Evolutionary conservation across 495 filamentous ascomycete genomes (phyloP).

Genomic region (Echria macrotheca): DNA sequence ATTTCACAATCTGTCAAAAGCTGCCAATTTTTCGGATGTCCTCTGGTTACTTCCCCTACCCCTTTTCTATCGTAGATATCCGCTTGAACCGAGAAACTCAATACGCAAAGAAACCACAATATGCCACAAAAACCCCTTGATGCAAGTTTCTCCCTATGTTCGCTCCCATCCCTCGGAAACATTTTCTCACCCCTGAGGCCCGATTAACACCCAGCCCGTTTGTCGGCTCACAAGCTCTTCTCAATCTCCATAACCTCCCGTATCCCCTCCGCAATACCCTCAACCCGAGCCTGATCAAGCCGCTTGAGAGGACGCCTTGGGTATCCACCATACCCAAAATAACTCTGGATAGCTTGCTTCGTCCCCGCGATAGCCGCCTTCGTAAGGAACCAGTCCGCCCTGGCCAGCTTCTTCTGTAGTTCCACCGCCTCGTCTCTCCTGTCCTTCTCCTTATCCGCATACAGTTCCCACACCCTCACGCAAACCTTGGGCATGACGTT

Average conservation of each 20-base stretch:
- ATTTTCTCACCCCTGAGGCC: too few species aligned
- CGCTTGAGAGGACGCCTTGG: constrained; percentile 68
- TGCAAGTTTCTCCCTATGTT: too few species aligned
- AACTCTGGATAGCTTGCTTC: constrained; percentile 75
- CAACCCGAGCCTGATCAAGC: constrained; percentile 54
- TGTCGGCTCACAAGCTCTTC: constrained; percentile 35
- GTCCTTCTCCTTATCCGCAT: constrained; percentile 63
- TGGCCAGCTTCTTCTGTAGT: constrained; percentile 64
- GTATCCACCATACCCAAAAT: constrained; percentile 79
- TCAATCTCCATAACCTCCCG: constrained; percentile 59
- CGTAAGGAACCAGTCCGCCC: constrained; percentile 80
- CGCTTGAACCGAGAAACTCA: too few species aligned
- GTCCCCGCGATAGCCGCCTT: constrained; percentile 83
- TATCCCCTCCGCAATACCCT: constrained; percentile 64
- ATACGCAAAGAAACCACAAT: too few species aligned
- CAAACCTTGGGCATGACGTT: constrained; percentile 82
- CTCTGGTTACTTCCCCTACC: too few species aligned
- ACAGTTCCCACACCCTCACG: constrained; percentile 77
- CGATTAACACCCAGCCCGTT: too few species aligned
- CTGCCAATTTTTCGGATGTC: too few species aligned
- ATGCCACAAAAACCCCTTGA: too few species aligned
- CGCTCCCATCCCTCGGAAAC: neutral
- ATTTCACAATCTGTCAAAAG: too few species aligned
- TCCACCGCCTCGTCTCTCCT: constrained; percentile 67
- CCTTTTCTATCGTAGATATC: too few species aligned